Evolutionary conservation across 2,329 filamentous ascomycete genomes (phyloP).

Genomic region (Lecanosticta acicola): DNA sequence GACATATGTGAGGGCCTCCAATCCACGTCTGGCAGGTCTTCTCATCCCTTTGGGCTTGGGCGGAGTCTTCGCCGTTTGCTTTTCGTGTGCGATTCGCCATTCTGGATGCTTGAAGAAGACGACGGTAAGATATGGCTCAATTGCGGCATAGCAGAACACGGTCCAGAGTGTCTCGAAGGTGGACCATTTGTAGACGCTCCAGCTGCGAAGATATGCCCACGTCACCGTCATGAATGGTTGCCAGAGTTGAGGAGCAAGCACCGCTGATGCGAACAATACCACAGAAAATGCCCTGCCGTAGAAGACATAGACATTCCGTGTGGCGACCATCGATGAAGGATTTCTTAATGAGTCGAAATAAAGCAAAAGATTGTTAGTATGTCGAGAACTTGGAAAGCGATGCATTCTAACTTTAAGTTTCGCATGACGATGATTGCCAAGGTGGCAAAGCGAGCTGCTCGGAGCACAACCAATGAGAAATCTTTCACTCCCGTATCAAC

Average conservation of each 20-base stretch:
- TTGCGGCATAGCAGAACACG: slow-evolving; percentile 23
- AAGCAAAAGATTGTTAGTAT: too few species aligned
- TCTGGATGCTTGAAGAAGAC: slow-evolving; percentile 20
- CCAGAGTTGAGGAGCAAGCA: slow-evolving; percentile 17
- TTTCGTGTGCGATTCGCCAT: slow-evolving; percentile 16
- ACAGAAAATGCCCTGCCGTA: background rate
- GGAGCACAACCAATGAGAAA: too few species aligned
- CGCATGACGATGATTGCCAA: slow-evolving; percentile 1
- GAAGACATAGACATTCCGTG: background rate
- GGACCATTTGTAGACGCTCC: slow-evolving; percentile 19
- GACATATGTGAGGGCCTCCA: slow-evolving; percentile 21
- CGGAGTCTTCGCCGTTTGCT: background rate
- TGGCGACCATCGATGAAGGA: background rate
- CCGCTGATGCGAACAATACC: slow-evolving; percentile 4
- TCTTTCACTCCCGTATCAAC: too few species aligned
- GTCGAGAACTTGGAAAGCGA: too few species aligned
- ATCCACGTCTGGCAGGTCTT: slow-evolving; percentile 19
- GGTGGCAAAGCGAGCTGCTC: background rate
- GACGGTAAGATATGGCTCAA: slow-evolving; percentile 19
- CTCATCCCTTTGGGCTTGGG: slow-evolving; percentile 17
- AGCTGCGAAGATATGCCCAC: slow-evolving; percentile 16
- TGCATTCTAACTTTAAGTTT: too few species aligned
- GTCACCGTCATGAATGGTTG: slow-evolving; percentile 16
- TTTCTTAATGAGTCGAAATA: too few species aligned
- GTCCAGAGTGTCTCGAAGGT: slow-evolving; percentile 28